These are phyloP conservation scores for Nemania serpens DNA, from an alignment of 2,329 filamentous ascomycete genomes.

Conservation along the genomic window DNA sequence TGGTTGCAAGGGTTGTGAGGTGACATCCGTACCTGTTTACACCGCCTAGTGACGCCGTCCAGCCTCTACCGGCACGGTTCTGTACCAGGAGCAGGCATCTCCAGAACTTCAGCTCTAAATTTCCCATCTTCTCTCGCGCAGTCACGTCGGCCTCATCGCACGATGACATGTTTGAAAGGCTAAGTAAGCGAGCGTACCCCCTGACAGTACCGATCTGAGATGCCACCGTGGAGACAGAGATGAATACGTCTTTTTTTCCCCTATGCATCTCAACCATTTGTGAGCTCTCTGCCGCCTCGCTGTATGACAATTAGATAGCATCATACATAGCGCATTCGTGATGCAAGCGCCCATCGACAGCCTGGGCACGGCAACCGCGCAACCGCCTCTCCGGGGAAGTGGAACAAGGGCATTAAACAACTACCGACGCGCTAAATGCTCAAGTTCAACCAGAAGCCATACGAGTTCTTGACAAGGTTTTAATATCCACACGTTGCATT, in stretches of 20 bases:
- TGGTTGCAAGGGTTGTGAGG: slow-evolving; percentile 23
- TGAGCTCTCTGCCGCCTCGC: too few species aligned
- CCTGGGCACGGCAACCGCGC: slow-evolving; percentile 14
- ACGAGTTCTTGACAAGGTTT: slow-evolving; percentile 9
- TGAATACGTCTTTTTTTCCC: background rate
- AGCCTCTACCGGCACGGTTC: slow-evolving; percentile 2
- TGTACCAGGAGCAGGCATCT: slow-evolving; percentile 3
- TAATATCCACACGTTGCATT: slow-evolving; percentile 18
- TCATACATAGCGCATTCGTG: background rate
- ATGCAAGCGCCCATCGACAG: background rate
- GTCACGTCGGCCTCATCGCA: background rate
- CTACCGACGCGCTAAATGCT: slow-evolving; percentile 19
- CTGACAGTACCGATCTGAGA: background rate
- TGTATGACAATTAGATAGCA: background rate
- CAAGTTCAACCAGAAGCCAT: slow-evolving; percentile 5
- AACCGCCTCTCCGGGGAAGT: slow-evolving; percentile 15
- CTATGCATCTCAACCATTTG: too few species aligned
- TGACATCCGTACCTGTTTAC: slow-evolving; percentile 26
- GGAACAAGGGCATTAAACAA: slow-evolving; percentile 26
- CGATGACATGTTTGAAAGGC: background rate
- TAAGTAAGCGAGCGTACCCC: background rate
- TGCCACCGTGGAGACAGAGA: background rate
- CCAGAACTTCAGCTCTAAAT: too few species aligned
- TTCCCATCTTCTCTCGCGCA: background rate
- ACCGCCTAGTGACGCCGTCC: slow-evolving; percentile 16